phyloP scores from a whole-genome alignment of 306 rosid genomes.

The Corylus americana region DNA sequence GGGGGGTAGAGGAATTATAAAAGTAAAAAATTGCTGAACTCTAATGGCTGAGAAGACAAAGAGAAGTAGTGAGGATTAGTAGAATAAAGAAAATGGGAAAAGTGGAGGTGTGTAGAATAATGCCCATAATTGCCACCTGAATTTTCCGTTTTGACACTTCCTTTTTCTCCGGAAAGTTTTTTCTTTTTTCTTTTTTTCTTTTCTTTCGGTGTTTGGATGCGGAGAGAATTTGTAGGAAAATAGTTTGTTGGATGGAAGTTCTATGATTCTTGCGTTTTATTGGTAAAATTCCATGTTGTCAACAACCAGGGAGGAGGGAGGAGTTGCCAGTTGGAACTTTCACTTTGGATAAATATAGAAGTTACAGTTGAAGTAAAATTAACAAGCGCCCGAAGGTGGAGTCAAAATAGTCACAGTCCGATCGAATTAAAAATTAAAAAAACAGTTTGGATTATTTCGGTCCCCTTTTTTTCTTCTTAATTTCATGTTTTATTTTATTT shows the following conservation, averaged over 20 bases:
- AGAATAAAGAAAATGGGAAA: neutral
- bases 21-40: constrained; percentile 26
- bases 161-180: neutral
- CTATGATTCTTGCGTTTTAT: neutral
- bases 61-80: constrained; percentile 7
- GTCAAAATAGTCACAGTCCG: neutral
- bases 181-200: neutral
- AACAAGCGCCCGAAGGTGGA: neutral
- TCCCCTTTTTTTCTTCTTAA: too few relatives aligned
- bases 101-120: constrained; percentile 5
- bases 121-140: constrained; percentile 10
- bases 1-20: constrained; percentile 26
- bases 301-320: neutral
- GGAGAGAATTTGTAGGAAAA: neutral
- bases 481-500: too few relatives aligned
- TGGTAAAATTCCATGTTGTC: neutral
- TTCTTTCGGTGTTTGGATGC: neutral
- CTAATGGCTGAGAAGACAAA: constrained; percentile 43
- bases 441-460: too few relatives aligned
- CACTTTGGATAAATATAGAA: neutral
- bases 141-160: constrained; percentile 44
- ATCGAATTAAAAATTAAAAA: neutral
- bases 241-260: neutral
- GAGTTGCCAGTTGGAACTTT: neutral
- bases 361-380: neutral